Conservation (phyloP, 441 rosid genomes). For the Melianthus villosus region DNA sequence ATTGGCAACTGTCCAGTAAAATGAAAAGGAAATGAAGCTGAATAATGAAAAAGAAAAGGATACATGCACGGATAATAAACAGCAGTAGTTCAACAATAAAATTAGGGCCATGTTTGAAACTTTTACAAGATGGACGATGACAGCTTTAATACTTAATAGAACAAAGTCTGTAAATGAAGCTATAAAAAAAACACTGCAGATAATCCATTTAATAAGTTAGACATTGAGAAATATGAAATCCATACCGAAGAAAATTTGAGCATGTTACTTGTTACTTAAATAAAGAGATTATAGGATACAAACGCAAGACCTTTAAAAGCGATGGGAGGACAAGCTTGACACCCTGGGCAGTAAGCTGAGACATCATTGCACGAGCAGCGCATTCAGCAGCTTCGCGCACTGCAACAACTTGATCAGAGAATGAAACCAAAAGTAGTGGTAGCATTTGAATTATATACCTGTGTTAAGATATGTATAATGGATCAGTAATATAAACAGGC, state of each 20-base stretch:
- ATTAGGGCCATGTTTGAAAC: too few species aligned
- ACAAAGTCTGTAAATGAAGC: too few species aligned
- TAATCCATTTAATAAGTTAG: too few species aligned
- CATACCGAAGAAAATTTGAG: neutral
- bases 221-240: too few species aligned
- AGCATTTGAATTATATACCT: slow-evolving; percentile 95
- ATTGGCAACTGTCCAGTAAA: too few species aligned
- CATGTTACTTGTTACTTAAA: neutral
- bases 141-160: too few species aligned
- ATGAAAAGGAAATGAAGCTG: too few species aligned
- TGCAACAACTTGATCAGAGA: slow-evolving; percentile 97
- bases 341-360: slow-evolving; percentile 84
- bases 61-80: too few species aligned
- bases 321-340: slow-evolving; percentile 98
- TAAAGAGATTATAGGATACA: neutral
- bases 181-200: too few species aligned
- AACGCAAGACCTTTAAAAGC: slow-evolving; percentile 50
- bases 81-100: too few species aligned
- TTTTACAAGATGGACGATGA: too few species aligned
- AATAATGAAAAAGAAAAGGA: too few species aligned
- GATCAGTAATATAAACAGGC: neutral
- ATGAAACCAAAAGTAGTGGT: slow-evolving; percentile 81
- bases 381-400: slow-evolving; percentile 99
- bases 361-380: slow-evolving; percentile 99
- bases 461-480: slow-evolving; percentile 16